Evolutionary conservation across 1,139 yeast genomes (phyloP), one percentile per base, ranked within the genome.

Genomic region (Blastobotrys buckinghamii): DNA sequence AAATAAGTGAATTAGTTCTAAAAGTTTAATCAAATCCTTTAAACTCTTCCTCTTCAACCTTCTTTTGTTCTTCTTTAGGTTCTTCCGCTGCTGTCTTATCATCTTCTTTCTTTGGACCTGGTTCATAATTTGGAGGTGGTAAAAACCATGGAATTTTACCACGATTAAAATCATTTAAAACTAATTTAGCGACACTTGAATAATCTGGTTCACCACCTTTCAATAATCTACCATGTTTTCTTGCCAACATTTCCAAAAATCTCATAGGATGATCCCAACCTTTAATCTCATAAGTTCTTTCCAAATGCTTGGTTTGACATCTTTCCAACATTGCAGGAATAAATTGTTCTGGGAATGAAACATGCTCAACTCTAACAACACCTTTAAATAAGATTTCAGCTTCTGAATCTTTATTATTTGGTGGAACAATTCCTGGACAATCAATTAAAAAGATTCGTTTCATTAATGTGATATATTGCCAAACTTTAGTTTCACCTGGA

Each of bases 121-220:
- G 42, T 17, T 30, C 39, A 24, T 39, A 45, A 7, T 43, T 39
- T 16, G 48, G 97, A 42, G 98, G 97, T 33, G 94, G 81, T 32
- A 88, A 88, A 66, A 92, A 92, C 98, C 98, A 92, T 22, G 98
- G 98, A 50, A 92, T 89, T 64, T 89, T 88, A 53, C 98, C 98
- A 68, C 98, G 79, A 70, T 88, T 92, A 73, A 92, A 92, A 67
- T 92, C 98, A 61, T 87, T 89, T 64, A 92, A 77, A 32, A 92
- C 83, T 64, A 84, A 84, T 67, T 89, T 92, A 45, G 98, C 82
- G 50, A 92, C 90, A 59, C 96, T 95, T 57, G 83, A 76, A 69
- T 90, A 97, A 68, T 92, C 97, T 1, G 97, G 96, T 70, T 92
- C 98, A 58, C 97, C 98, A 53, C 98, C 98, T 70, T 92, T 92